Conservation (phyloP, 2,329 filamentous ascomycete genomes). For the Blastomyces percursus region DNA sequence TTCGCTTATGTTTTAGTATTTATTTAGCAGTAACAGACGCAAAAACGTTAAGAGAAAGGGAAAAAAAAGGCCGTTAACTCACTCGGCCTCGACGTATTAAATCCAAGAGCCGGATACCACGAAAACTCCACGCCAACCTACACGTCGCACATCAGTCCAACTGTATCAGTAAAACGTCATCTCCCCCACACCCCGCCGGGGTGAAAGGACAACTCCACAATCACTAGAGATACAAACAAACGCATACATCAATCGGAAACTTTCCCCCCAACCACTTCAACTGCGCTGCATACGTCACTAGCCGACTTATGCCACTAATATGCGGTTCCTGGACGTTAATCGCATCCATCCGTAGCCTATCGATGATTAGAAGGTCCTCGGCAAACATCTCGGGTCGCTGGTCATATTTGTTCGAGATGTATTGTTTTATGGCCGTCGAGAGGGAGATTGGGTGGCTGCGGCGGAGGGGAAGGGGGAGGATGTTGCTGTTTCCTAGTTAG, state of each 20-base stretch:
- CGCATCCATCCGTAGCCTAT: constrained; percentile 72
- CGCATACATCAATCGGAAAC: constrained; percentile 66
- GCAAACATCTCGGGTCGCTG: constrained; percentile 97
- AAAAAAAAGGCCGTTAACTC: constrained; percentile 13
- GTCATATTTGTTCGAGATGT: constrained; percentile 97
- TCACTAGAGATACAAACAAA: constrained; percentile 3
- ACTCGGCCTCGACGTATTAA: constrained; percentile 65
- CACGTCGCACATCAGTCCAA: constrained; percentile 6
- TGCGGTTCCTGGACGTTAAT: constrained; percentile 83
- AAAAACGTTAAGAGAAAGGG: neutral
- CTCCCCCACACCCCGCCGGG: too few species aligned
- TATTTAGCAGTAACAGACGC: neutral
- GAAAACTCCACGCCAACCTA: constrained; percentile 89
- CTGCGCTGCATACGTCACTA: constrained; percentile 87
- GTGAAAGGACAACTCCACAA: neutral
- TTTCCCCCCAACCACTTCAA: constrained; percentile 88
- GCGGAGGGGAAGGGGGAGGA: constrained; percentile 74
- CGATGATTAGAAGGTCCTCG: constrained; percentile 76
- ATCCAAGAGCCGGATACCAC: constrained; percentile 90
- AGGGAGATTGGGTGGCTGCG: constrained; percentile 70
- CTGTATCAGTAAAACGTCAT: neutral
- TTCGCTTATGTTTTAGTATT: neutral
- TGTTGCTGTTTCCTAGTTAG: constrained; percentile 28
- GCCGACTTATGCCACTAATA: constrained; percentile 69
- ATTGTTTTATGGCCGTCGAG: constrained; percentile 74